Evolutionary conservation across 2,329 filamentous ascomycete genomes (phyloP).

Genomic region (Raffaelea ambrosiae): DNA sequence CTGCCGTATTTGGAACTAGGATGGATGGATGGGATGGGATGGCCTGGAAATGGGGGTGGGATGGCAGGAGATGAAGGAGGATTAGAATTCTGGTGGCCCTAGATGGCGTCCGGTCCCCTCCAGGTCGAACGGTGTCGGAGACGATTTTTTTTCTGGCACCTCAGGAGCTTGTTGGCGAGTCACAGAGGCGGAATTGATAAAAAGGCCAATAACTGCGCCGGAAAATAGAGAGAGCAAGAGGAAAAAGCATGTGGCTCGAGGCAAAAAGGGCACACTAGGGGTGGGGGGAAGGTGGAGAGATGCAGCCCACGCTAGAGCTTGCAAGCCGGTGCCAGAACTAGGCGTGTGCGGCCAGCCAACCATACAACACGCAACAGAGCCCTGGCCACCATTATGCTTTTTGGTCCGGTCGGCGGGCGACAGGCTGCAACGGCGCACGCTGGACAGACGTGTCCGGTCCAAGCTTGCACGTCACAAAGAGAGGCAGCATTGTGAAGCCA

Average conservation of each 20-base stretch:
- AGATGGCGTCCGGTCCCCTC: constrained; percentile 1
- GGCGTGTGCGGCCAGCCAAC: background rate
- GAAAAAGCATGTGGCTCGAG: background rate
- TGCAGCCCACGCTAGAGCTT: constrained; percentile 4
- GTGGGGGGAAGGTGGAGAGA: constrained; percentile 11
- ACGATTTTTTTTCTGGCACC: background rate
- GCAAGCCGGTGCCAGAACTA: background rate
- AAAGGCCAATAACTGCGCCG: constrained; percentile 1
- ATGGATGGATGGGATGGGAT: background rate
- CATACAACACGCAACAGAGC: background rate
- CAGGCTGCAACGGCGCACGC: too few species aligned
- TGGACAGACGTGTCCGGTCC: too few species aligned
- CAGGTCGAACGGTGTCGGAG: constrained; percentile 14
- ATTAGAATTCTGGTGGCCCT: constrained; percentile 5
- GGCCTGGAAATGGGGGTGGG: constrained; percentile 1
- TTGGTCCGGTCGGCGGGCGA: too few species aligned
- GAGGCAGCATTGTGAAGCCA: too few species aligned
- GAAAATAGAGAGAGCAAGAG: background rate
- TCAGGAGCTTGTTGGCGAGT: constrained; percentile 11
- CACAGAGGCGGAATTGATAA: constrained; percentile 15
- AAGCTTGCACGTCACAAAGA: too few species aligned
- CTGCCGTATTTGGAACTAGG: background rate
- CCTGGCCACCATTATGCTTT: too few species aligned
- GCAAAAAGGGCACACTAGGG: constrained; percentile 5
- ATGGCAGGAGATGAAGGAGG: background rate